Percentiles rank a stretch among this genome's conserved stretches.
Evolutionary conservation across 768 basidiomycete genomes (phyloP).

Genomic region (Solioccasus polychromus): DNA sequence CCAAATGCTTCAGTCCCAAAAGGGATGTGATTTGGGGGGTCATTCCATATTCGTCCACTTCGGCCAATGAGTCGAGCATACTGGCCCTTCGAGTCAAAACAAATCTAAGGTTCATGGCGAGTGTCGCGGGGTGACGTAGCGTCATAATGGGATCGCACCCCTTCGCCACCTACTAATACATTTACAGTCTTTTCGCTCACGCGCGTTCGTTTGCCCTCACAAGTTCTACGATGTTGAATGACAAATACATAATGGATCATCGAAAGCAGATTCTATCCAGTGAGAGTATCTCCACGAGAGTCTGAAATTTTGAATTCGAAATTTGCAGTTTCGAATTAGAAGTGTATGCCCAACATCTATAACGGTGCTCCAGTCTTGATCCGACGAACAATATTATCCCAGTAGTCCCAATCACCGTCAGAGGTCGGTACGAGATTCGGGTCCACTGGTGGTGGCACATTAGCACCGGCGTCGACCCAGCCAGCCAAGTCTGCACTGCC

Average conservation of each 20-base stretch:
- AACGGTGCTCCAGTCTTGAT: conserved; percentile 39
- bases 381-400: conserved; percentile 72
- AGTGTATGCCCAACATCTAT: conserved; percentile 15
- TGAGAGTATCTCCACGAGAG: no score
- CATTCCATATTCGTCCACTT: conserved; percentile 9
- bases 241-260: conserved; percentile 12
- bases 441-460: conserved; percentile 39
- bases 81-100: no score
- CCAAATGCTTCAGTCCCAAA: conserved; percentile 12
- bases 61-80: no score
- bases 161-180: no score
- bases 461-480: conserved; percentile 49
- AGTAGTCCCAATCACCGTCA: conserved; percentile 76
- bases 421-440: conserved; percentile 44
- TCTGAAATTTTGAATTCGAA: conserved; percentile 5
- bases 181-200: no score
- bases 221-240: conserved; percentile 3
- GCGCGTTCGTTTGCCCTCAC: no score
- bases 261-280: no score
- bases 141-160: no score
- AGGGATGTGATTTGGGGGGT: not conserved
- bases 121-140: no score
- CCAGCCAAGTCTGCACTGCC: conserved; percentile 56
- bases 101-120: no score
- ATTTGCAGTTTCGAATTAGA: conserved; percentile 9